Conservation (phyloP, 2,329 filamentous ascomycete species). For the Aspergillus transmontanensis region DNA sequence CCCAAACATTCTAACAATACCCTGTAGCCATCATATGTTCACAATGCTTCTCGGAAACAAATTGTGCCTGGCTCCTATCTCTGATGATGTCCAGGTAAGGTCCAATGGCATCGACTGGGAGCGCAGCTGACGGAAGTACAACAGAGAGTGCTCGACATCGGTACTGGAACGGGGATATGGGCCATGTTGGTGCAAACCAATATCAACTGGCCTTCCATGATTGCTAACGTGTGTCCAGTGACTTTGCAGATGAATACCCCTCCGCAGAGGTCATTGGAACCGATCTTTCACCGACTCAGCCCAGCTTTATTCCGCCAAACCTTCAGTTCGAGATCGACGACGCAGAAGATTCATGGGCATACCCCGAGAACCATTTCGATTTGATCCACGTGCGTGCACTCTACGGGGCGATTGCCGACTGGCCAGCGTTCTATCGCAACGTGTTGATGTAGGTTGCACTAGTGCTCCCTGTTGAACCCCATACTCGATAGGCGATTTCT, state of each 20-base stretch:
- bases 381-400: constrained; percentile 51
- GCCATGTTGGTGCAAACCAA: constrained; percentile 19
- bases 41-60: constrained; percentile 27
- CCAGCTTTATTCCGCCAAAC: constrained; percentile 64
- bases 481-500: neutral
- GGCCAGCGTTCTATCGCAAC: constrained; percentile 25
- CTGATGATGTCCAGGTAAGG: constrained; percentile 18
- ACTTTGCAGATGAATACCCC: constrained; percentile 48
- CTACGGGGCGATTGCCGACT: constrained; percentile 27
- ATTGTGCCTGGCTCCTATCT: constrained; percentile 23
- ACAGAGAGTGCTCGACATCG: constrained; percentile 27
- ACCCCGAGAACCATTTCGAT: constrained; percentile 52
- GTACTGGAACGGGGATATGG: constrained; percentile 26
- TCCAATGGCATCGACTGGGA: neutral
- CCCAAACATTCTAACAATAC: neutral
- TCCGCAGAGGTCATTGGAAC: constrained; percentile 60
- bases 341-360: constrained; percentile 57
- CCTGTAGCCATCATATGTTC: constrained; percentile 27
- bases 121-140: neutral
- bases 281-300: constrained; percentile 67
- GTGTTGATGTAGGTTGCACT: constrained; percentile 17
- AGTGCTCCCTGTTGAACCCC: neutral
- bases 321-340: constrained; percentile 72
- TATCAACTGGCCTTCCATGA: too few relatives aligned
- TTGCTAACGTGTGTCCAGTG: constrained; percentile 17